Evolutionary conservation across 495 filamentous ascomycete species (phyloP).

Genomic region (Neurospora sp.): DNA sequence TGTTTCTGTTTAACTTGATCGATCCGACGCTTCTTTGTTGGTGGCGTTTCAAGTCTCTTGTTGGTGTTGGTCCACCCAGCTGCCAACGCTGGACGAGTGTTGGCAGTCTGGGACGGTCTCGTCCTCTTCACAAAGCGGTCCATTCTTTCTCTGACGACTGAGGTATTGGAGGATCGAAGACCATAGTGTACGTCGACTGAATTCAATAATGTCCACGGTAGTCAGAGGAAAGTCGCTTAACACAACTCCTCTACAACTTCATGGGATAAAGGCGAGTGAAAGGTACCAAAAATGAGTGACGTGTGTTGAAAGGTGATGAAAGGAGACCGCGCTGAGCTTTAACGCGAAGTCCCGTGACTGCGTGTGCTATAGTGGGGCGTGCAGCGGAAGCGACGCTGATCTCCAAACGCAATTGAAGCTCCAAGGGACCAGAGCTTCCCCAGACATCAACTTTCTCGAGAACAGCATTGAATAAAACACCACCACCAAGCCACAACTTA

Average conservation of each 20-base stretch:
- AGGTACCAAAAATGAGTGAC: background rate
- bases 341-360: conserved; percentile 22
- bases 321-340: background rate
- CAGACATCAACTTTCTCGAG: background rate
- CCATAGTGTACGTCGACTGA: background rate
- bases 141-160: conserved; percentile 7
- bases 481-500: background rate
- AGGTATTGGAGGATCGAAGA: background rate
- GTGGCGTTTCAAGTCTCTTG: conserved; percentile 11
- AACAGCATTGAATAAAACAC: background rate
- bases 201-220: background rate
- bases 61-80: conserved; percentile 4
- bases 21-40: conserved; percentile 25
- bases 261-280: background rate
- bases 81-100: background rate
- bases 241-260: background rate
- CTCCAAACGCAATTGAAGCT: background rate
- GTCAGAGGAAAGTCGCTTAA: background rate
- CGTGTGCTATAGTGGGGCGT: conserved; percentile 5
- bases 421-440: background rate
- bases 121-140: conserved; percentile 21
- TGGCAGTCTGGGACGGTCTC: background rate
- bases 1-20: conserved; percentile 21
- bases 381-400: background rate
- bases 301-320: background rate